These are phyloP conservation scores for Eustoma russellianum DNA, from an alignment of 257 asterid species.

Conservation along the genomic window DNA sequence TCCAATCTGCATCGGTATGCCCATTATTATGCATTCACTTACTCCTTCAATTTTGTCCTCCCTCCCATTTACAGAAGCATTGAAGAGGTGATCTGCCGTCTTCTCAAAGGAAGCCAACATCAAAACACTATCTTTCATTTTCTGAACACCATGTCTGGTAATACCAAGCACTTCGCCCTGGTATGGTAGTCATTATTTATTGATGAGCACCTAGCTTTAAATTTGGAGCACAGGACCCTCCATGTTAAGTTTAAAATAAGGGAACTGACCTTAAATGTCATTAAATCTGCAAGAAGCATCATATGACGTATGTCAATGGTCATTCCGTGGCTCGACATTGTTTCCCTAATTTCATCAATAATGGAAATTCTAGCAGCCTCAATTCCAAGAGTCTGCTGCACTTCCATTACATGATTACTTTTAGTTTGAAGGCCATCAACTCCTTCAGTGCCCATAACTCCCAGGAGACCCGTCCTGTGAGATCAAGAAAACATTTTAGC, in stretches of 20 bases:
- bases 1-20: constrained; percentile 76
- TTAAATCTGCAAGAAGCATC: constrained; percentile 95
- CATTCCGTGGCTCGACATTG: constrained; percentile 82
- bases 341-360: constrained; percentile 60
- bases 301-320: constrained; percentile 87
- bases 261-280: constrained; percentile 72
- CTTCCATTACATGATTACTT: constrained; percentile 73
- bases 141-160: constrained; percentile 73
- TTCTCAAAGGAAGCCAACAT: constrained; percentile 93
- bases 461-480: constrained; percentile 70
- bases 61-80: constrained; percentile 75
- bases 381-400: constrained; percentile 63
- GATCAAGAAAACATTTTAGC: constrained; percentile 3
- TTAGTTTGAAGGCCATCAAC: constrained; percentile 54
- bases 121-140: constrained; percentile 81
- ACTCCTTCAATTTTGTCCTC: constrained; percentile 89
- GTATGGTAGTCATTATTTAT: neutral
- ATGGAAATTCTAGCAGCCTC: constrained; percentile 83
- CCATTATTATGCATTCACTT: constrained; percentile 89
- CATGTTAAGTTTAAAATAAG: neutral
- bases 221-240: neutral
- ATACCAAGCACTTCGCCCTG: constrained; percentile 97
- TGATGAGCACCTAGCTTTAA: constrained; percentile 1
- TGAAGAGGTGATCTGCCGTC: constrained; percentile 81
- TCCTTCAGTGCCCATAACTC: constrained; percentile 92